Base-by-base conservation (phyloP, 116 monocot species). In the Zostera marina region DNA sequence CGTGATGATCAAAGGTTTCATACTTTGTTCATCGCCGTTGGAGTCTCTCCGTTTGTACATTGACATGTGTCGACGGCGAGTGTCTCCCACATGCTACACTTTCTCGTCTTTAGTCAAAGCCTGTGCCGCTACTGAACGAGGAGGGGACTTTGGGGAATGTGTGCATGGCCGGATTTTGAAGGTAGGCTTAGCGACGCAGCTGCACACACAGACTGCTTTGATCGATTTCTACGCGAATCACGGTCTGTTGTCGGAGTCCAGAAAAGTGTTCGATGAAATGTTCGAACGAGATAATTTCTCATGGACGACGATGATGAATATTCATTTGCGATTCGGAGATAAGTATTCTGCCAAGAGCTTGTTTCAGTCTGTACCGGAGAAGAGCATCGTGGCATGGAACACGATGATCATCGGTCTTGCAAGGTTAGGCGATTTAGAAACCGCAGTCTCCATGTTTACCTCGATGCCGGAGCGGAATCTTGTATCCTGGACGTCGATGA, bases 401-500 rank as follows among this genome's bases (percentile, higher is more conserved):
- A 42, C 70, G 1, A 72, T 82, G 74, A 70, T 82, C 7, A 53
- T 54, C 0, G 79, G 79, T 40, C 77, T 71, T 22, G 73, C 72
- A 3, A 82, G 58, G 64, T 11, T n/a, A 2, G 82, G 82, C 2
- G 70, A 79, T 1, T 62, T 74, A 0, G 77, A 74, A 15, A 62
- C 66, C 0, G 79, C 87, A 9, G 44, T 53, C 11, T 68, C 22
- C 44, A 47, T 82, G 21, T 87, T 87, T 38, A 4, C 40, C 0
- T 45, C 19, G 22, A 79, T 87, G 79, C 82, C 70, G 0, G 14
- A 10, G 2, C 79, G 63, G 72, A 69, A 82, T 60, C 48, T 77
- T 58, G 45, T 82, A 41, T 76, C 87, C 0, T 87, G 87, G 87
- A 87, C 79, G 0, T 64, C 63, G 41, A 77, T 87, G 79, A 74